These are phyloP conservation scores for Lasiodiplodia gonubiensis DNA, from an alignment of 2,329 filamentous ascomycete species.

Conservation along the genomic window DNA sequence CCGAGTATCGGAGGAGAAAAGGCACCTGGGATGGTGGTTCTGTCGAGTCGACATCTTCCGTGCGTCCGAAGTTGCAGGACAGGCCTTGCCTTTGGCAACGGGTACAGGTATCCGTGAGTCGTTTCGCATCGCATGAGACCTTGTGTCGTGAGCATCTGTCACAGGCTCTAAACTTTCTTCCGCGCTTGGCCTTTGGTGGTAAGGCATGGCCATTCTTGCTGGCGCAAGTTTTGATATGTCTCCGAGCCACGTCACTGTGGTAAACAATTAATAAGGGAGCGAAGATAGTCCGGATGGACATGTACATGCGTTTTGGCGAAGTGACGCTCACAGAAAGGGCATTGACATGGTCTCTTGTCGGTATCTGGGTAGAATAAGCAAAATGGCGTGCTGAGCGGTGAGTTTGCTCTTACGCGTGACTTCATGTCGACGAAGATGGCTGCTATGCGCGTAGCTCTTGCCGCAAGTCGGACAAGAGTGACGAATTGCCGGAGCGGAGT, in stretches of 20 bases:
- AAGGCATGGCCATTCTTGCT: not conserved
- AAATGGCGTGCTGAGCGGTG: too few species aligned
- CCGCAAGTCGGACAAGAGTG: not conserved
- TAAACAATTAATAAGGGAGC: not conserved
- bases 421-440: not conserved
- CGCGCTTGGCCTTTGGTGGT: not conserved
- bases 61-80: too few species aligned
- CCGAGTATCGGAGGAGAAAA: too few species aligned
- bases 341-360: not conserved
- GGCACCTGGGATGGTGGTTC: too few species aligned
- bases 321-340: not conserved
- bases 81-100: not conserved
- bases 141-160: not conserved
- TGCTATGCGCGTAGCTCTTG: not conserved
- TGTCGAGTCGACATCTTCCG: too few species aligned
- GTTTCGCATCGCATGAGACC: not conserved
- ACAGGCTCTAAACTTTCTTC: not conserved
- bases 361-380: not conserved
- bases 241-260: not conserved
- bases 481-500: not conserved
- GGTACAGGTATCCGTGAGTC: not conserved
- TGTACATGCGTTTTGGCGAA: not conserved
- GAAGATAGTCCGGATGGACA: not conserved
- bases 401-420: not conserved
- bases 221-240: not conserved